A percentile compares a stretch with the other conserved stretches of the same genome.
Conservation (phyloP, 1,284 basidiomycete species). For the Heterobasidion parviporum region DNA sequence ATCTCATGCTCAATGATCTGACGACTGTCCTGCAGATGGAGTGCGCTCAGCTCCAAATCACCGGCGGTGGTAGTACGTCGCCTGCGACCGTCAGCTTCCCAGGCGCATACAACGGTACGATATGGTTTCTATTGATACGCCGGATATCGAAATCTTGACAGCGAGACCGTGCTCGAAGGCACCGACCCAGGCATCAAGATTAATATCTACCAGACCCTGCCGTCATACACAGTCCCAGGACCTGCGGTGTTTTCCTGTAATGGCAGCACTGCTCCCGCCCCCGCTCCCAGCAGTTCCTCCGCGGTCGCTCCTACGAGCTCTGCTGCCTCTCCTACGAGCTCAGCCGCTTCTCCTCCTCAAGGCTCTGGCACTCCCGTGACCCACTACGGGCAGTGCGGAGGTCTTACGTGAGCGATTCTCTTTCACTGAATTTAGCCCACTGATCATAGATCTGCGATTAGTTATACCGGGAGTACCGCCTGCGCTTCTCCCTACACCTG, state of each 20-base stretch:
- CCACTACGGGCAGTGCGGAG: constrained; percentile 31
- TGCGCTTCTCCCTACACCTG: constrained; percentile 26
- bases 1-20: not conserved
- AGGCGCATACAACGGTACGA: constrained; percentile 32
- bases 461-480: constrained; percentile 15
- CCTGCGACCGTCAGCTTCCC: constrained; percentile 45
- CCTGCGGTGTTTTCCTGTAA: constrained; percentile 21
- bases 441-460: not conserved
- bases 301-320: not conserved
- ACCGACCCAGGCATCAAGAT: constrained; percentile 36
- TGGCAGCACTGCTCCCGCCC: constrained; percentile 8
- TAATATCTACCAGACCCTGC: constrained; percentile 34
- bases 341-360: constrained; percentile 11
- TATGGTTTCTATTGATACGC: not conserved
- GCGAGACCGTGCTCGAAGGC: constrained; percentile 14
- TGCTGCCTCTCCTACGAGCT: constrained; percentile 11
- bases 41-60: constrained; percentile 42
- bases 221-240: constrained; percentile 35
- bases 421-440: not conserved
- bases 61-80: constrained; percentile 36
- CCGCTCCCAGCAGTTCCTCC: constrained; percentile 8
- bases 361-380: constrained; percentile 18
- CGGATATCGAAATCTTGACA: not conserved
- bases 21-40: constrained; percentile 31
- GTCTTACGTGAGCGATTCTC: constrained; percentile 12